Percentiles rank a stretch among this genome's conserved stretches.
phyloP scores from a whole-genome alignment of 805 yeast species.

The Hanseniaspora occidentalis region DNA sequence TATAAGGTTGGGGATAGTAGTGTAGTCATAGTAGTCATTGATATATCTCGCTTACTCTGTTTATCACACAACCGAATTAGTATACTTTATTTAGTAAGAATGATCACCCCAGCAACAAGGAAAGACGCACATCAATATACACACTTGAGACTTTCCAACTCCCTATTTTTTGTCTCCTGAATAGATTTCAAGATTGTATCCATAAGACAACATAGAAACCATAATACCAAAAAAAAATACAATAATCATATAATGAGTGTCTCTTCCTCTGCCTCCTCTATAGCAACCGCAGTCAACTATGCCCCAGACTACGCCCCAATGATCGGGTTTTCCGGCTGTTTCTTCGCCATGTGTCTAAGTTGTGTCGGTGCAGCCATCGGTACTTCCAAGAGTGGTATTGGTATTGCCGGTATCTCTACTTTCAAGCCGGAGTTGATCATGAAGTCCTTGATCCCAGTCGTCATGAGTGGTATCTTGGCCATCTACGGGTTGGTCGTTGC shows the following conservation, averaged over 20 bases:
- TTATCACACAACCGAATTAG: too few species aligned
- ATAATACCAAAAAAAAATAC: conserved; percentile 1
- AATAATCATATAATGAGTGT: conserved; percentile 1
- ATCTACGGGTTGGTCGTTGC: conserved; percentile 96
- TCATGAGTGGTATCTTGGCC: conserved; percentile 94
- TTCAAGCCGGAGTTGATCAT: conserved; percentile 94
- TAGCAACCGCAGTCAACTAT: conserved; percentile 41
- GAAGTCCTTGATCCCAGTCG: conserved; percentile 93
- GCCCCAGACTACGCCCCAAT: conserved; percentile 93
- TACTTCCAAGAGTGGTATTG: conserved; percentile 95
- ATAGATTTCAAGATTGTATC: too few species aligned
- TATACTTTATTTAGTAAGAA: too few species aligned
- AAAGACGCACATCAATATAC: too few species aligned
- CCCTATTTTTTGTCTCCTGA: too few species aligned
- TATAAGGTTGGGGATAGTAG: too few species aligned
- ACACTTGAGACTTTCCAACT: too few species aligned
- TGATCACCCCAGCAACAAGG: too few species aligned
- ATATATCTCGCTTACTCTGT: too few species aligned
- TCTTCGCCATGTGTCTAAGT: conserved; percentile 79
- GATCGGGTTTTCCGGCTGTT: conserved; percentile 95
- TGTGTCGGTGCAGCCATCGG: conserved; percentile 99
- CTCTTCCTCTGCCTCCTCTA: conserved; percentile 8
- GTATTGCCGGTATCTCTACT: conserved; percentile 96
- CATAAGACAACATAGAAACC: not conserved
- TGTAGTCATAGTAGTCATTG: too few species aligned